Base-by-base conservation (phyloP, 805 yeast species). In the Suhomyces tanzawaensis region DNA sequence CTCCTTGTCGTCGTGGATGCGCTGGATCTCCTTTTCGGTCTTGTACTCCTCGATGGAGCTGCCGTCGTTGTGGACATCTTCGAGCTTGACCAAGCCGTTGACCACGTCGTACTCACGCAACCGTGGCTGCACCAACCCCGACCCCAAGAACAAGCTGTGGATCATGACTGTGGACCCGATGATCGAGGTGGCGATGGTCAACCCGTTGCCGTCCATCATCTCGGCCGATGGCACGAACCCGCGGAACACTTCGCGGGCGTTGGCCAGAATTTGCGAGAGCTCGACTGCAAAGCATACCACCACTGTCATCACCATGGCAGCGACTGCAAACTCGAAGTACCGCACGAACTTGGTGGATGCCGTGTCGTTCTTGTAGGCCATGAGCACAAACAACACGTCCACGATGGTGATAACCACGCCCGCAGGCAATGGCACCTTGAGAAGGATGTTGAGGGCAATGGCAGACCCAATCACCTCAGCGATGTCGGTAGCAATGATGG, bases 391-490 rank as follows among this genome's bases (percentile, higher is more conserved):
- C 25, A 72, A 49, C 21, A 72, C 76, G 48, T 72, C 78, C 3
- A 57, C 62, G 11, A 71, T 58, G 16, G 78, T 71, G 33, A 72
- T 52, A 5, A 49, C 64, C 17, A 71, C 73, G 29, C 77, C 78
- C 1, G 76, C 78, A n/a, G 74, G 71, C 24, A 72, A 51, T 1
- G 78, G 77, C 11, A 72, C 54, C 36, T 58, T 60, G 32, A 71
- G 36, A 40, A 72, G 57, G 29, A 72, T 70, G 46, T 72, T 72
- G 45, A 72, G 55, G 0, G 78, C 77, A 40, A 72, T 63, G 11
- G 77, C 76, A n/a, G 72, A 62, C 39, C 78, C 78, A 39, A 72
- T 71, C 25, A 72, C 78, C 48, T 72, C 78, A 7, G 78, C 77
- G n/a, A 72, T 58, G 53, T 72, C 78, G 4, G 78, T 72, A 6